Conservation (phyloP, 179 eudicot genomes). For the Silene noctiflora region DNA sequence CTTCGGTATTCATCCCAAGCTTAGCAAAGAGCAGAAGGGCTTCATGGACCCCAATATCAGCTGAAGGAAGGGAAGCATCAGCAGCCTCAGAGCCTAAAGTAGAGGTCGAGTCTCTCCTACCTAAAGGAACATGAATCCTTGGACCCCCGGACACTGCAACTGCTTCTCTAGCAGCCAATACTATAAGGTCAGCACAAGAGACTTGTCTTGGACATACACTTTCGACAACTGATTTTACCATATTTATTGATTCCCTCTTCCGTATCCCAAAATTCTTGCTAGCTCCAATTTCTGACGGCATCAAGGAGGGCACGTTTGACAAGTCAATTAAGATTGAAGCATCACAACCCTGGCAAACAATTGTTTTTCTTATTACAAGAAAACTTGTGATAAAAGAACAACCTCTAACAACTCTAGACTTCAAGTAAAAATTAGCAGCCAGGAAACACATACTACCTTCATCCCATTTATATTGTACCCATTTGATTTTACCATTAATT, state of each 20-base stretch:
- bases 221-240: conserved; percentile 28
- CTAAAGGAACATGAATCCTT: conserved; percentile 28
- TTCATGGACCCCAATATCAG: conserved; percentile 30
- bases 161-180: conserved; percentile 35
- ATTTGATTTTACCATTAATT: conserved; percentile 3
- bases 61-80: conserved; percentile 32
- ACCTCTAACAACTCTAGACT: neutral
- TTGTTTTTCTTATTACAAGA: neutral
- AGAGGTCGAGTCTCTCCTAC: conserved; percentile 33
- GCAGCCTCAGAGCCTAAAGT: conserved; percentile 26
- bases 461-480: neutral
- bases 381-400: neutral
- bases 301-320: conserved; percentile 17
- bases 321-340: conserved; percentile 31
- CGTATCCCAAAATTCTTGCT: conserved; percentile 36
- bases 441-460: neutral
- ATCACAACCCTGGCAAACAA: conserved; percentile 33
- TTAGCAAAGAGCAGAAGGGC: conserved; percentile 29
- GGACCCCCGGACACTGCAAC: conserved; percentile 35
- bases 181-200: conserved; percentile 34
- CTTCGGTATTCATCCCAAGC: conserved; percentile 30
- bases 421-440: neutral
- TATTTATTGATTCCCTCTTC: conserved; percentile 27
- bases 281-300: conserved; percentile 24
- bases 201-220: conserved; percentile 29